Evolutionary conservation across 106 monocot species (phyloP).

Genomic region (Dendrobium chrysotoxum): DNA sequence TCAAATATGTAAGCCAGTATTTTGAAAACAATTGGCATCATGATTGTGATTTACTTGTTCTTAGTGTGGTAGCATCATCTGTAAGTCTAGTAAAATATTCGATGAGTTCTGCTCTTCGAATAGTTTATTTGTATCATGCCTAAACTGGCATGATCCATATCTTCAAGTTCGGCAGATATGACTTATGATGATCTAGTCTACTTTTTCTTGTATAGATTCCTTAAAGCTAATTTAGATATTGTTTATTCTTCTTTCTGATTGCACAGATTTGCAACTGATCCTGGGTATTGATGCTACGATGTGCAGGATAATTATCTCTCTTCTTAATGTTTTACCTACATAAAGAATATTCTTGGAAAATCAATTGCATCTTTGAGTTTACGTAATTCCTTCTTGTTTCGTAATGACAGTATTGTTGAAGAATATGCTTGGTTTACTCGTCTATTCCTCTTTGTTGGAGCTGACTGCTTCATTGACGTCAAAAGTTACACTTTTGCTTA

Average conservation of each 20-base stretch:
- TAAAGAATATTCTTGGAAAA: background rate
- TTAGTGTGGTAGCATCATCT: background rate
- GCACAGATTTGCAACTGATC: background rate
- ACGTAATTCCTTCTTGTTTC: background rate
- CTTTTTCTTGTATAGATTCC: background rate
- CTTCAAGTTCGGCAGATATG: background rate
- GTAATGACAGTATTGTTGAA: background rate
- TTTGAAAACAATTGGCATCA: background rate
- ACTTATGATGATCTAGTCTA: background rate
- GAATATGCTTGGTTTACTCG: background rate
- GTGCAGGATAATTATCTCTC: background rate
- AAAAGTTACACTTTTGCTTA: background rate
- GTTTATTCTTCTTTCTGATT: background rate
- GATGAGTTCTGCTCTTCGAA: background rate
- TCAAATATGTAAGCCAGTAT: background rate
- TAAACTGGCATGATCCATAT: background rate
- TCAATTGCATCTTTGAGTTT: background rate
- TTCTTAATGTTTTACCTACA: background rate
- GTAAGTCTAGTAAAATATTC: background rate
- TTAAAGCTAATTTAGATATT: background rate
- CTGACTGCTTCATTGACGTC: background rate
- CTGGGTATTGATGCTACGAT: background rate
- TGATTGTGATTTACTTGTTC: background rate
- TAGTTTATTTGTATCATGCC: background rate
- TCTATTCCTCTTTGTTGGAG: background rate